Evolutionary conservation across 106 monocot genomes (phyloP).

Genomic region (Dendrobium nobile): DNA sequence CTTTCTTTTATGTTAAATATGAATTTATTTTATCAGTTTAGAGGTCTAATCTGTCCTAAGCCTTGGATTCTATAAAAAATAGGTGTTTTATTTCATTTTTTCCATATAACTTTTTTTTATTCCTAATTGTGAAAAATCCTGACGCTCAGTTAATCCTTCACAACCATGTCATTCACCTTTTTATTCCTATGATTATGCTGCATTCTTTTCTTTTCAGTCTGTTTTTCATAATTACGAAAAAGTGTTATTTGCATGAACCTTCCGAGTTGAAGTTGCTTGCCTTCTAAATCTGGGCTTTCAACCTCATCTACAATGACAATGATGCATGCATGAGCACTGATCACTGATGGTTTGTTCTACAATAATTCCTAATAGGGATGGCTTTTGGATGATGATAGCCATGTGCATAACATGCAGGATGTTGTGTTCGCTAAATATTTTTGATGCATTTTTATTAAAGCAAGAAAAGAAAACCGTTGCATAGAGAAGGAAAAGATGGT

Average conservation of each 20-base stretch:
- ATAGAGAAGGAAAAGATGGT: not conserved
- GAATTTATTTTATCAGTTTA: not conserved
- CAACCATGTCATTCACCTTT: not conserved
- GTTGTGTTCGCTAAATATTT: not conserved
- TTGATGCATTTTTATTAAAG: not conserved
- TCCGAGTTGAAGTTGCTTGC: not conserved
- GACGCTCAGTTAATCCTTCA: not conserved
- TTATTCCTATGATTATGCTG: not conserved
- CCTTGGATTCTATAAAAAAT: no score
- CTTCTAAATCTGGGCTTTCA: not conserved
- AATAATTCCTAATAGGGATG: not conserved
- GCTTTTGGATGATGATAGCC: not conserved
- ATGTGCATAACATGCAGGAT: not conserved
- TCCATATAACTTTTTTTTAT: not conserved
- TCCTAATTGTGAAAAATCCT: not conserved
- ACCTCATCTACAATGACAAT: not conserved
- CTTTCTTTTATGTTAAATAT: not conserved
- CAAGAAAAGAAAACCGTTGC: not conserved
- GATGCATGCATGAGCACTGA: not conserved
- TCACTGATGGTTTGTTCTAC: not conserved
- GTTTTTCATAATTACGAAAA: not conserved
- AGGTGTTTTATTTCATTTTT: no score
- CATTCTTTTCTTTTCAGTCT: not conserved
- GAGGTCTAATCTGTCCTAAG: no score
- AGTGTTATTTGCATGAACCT: not conserved